These are phyloP conservation scores for Blastobotrys capitulatus DNA, from an alignment of 1,139 yeast species.

Conservation along the genomic window DNA sequence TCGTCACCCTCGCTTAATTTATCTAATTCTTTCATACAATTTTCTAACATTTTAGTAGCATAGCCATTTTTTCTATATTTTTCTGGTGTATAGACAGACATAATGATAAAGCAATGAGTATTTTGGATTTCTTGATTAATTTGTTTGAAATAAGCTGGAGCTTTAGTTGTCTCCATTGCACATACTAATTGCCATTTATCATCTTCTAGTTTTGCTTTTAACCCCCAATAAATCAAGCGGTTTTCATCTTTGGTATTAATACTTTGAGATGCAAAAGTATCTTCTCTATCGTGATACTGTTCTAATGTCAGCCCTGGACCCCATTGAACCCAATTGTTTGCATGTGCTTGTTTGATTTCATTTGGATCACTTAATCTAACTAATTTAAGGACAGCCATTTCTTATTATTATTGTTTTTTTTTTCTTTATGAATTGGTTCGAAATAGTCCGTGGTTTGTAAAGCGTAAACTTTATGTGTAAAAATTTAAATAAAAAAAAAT, in stretches of 20 bases:
- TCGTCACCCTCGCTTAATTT: conserved; percentile 24
- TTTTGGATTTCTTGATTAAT: conserved; percentile 23
- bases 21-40: conserved; percentile 38
- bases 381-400: not conserved
- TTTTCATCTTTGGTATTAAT: conserved; percentile 12
- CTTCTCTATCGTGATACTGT: conserved; percentile 29
- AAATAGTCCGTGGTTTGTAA: too few species aligned
- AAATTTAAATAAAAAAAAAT: too few species aligned
- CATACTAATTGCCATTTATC: conserved; percentile 34
- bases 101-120: conserved; percentile 48
- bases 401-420: not conserved
- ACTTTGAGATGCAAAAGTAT: conserved; percentile 18
- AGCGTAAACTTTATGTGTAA: too few species aligned
- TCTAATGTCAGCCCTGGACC: conserved; percentile 28
- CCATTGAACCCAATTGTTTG: conserved; percentile 51
- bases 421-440: too few species aligned
- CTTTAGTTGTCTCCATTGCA: conserved; percentile 43
- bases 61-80: conserved; percentile 59
- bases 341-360: conserved; percentile 43
- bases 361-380: conserved; percentile 34
- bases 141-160: conserved; percentile 36
- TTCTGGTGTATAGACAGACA: conserved; percentile 61
- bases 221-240: conserved; percentile 25
- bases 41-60: conserved; percentile 50
- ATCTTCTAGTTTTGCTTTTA: conserved; percentile 17